Evolutionary conservation across 1,139 yeast genomes (phyloP), one percentile per base, ranked within the genome.

Genomic region (Entelexis paramagnoliae): DNA sequence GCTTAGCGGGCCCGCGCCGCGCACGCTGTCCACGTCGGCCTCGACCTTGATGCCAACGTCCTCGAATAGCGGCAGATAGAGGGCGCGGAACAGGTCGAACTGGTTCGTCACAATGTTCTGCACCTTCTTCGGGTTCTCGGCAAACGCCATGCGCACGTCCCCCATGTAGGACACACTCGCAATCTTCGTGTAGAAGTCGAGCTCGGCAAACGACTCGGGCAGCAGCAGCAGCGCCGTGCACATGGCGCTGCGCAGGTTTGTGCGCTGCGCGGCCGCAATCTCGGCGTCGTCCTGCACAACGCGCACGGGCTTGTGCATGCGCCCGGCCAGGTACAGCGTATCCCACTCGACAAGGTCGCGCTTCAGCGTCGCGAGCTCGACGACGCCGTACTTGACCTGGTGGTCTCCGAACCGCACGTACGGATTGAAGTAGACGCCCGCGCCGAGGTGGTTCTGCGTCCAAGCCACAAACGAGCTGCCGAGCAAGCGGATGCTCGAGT

Each of bases 371-470:
- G 77, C 75, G 55, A 77, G 72, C 2, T 86, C 79, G 1, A 87
- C 81, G 14, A 88, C 81, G 5, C 99, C 99, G 64, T 91, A 91
- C 64, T 91, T 91, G 48, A 91, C 78, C 59, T 78, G 70, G 48
- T 77, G 71, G 16, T 80, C 80, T 49, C 76, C 73, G 54, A 89
- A 72, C 43, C 76, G 74, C 4, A 85, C 86, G 66, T 77, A 91
- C 3, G 99, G 97, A 64, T 91, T 93, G 71, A 87, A 93, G 66
- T 89, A 93, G 5, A 91, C 82, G 3, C 96, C 96, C 0, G 93
- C 91, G 1, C 96, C 96, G n/a, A 78, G 61, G 1, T 58, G 53
- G 43, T 77, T 76, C 62, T 84, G 91, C 19, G 86, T 73, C 46
- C 64, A 65, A 11, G 83, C 73, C 1, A 89, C 74, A 0, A 75